Percentiles rank a stretch among this genome's conserved stretches.
Conservation (phyloP, 352 stramenopile species). For the Pythium dissimile region DNA sequence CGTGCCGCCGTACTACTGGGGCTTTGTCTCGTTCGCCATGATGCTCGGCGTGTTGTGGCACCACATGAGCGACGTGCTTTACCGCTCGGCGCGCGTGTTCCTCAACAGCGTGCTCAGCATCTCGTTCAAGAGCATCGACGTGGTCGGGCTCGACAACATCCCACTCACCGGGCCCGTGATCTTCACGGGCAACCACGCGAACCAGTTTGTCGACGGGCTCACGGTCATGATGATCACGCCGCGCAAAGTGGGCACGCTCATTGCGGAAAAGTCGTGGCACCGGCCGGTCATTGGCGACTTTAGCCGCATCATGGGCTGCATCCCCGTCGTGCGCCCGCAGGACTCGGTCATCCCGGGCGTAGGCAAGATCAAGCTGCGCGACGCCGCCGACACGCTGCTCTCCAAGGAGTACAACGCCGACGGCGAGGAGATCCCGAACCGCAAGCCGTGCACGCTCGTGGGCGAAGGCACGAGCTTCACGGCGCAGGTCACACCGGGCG, state of each 20-base stretch:
- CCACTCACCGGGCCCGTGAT: constrained; percentile 95
- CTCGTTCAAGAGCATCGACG: constrained; percentile 97
- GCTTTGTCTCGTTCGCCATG: constrained; percentile 49
- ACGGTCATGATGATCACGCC: constrained; percentile 94
- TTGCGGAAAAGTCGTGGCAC: constrained; percentile 96
- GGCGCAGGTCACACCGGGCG: constrained; percentile 67
- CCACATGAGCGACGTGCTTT: constrained; percentile 79
- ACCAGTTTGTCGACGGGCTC: constrained; percentile 98
- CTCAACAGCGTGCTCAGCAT: constrained; percentile 97
- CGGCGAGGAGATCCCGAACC: background rate
- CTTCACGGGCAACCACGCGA: constrained; percentile 97
- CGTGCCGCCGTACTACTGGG: constrained; percentile 69
- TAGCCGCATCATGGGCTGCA: constrained; percentile 92
- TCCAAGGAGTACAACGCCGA: constrained; percentile 15
- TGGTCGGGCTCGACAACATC: constrained; percentile 96
- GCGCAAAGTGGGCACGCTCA: constrained; percentile 96
- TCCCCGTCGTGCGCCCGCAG: constrained; percentile 96
- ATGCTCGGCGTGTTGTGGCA: constrained; percentile 70
- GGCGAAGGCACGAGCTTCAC: constrained; percentile 74
- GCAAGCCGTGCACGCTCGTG: constrained; percentile 39
- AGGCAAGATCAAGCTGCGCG: constrained; percentile 60
- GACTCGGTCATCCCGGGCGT: constrained; percentile 79
- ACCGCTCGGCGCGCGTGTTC: constrained; percentile 88
- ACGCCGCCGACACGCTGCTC: constrained; percentile 25
- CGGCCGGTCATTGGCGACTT: constrained; percentile 93